Percentiles rank a stretch among this genome's conserved stretches.
Conservation (phyloP, 805 yeast species). For the Wilhelminamyces savonicus region DNA sequence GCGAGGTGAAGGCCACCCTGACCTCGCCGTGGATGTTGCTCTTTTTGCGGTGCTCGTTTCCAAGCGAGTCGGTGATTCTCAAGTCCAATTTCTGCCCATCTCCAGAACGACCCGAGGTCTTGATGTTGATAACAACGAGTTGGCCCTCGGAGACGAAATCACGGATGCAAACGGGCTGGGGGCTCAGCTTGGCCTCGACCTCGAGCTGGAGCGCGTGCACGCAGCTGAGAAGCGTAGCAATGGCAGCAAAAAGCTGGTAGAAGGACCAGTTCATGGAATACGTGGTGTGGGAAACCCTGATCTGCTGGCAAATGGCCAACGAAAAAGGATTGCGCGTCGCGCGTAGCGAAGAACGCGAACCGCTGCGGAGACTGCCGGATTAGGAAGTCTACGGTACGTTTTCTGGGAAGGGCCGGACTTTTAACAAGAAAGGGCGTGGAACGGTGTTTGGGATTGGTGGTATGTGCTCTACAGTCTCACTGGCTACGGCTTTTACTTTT, state of each 20-base stretch:
- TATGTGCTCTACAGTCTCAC: too few relatives aligned
- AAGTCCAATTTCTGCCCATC: constrained; percentile 83
- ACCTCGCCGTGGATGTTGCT: constrained; percentile 69
- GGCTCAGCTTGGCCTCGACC: constrained; percentile 39
- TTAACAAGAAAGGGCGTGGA: too few relatives aligned
- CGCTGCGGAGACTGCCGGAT: too few relatives aligned
- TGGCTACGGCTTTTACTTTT: too few relatives aligned
- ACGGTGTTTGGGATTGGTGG: too few relatives aligned
- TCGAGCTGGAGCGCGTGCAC: constrained; percentile 52
- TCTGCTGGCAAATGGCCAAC: background rate
- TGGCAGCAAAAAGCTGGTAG: constrained; percentile 10
- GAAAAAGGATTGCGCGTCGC: too few relatives aligned
- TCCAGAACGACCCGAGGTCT: constrained; percentile 66
- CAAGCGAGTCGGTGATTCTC: constrained; percentile 66
- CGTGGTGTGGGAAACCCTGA: constrained; percentile 1
- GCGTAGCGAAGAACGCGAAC: too few relatives aligned
- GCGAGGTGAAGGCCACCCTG: constrained; percentile 80
- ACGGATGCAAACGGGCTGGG: constrained; percentile 76
- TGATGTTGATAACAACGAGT: constrained; percentile 78
- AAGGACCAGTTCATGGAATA: constrained; percentile 6
- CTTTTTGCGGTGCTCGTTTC: constrained; percentile 74
- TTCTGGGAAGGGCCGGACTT: too few relatives aligned
- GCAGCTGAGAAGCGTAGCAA: constrained; percentile 25
- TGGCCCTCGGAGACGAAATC: constrained; percentile 84
- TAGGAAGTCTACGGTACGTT: too few relatives aligned